Percentiles rank a stretch among this genome's conserved stretches.
phyloP scores from a whole-genome alignment of 306 rosid genomes.

The Nissolia schottii region DNA sequence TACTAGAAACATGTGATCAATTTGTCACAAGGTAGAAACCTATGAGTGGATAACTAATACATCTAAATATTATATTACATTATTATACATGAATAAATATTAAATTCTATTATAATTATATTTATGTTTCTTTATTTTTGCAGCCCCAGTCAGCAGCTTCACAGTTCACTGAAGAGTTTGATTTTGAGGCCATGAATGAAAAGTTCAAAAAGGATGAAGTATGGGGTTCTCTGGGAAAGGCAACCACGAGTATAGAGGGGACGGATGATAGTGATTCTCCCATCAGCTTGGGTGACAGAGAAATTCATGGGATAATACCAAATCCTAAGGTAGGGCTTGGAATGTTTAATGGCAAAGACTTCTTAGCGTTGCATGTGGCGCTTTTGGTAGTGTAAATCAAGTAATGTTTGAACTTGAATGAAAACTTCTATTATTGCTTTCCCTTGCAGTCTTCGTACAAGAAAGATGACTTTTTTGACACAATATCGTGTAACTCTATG shows the following conservation, averaged over 20 bases:
- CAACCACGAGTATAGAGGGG: slow-evolving; percentile 31
- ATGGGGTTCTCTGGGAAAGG: slow-evolving; percentile 65
- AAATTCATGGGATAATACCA: slow-evolving; percentile 23
- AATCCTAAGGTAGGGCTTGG: slow-evolving; percentile 37
- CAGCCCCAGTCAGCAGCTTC: slow-evolving; percentile 31
- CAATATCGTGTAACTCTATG: slow-evolving; percentile 59
- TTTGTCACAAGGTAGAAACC: background rate
- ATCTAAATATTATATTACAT: background rate
- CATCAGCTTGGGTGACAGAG: slow-evolving; percentile 31
- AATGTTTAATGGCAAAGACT: background rate
- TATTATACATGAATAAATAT: background rate
- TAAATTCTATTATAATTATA: background rate
- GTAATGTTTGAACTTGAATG: slow-evolving; percentile 8
- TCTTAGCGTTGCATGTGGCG: background rate
- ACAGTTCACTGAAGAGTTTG: slow-evolving; percentile 71
- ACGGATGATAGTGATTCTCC: slow-evolving; percentile 26
- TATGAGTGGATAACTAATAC: background rate
- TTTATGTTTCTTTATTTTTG: background rate
- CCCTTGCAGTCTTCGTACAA: slow-evolving; percentile 59
- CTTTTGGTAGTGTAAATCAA: background rate
- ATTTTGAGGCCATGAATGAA: slow-evolving; percentile 79
- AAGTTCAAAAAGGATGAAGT: slow-evolving; percentile 80
- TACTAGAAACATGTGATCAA: background rate
- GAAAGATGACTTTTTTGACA: slow-evolving; percentile 81
- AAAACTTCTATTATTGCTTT: slow-evolving; percentile 13